Base-by-base conservation (phyloP, 805 yeast genomes). In the Starmerella apis region DNA sequence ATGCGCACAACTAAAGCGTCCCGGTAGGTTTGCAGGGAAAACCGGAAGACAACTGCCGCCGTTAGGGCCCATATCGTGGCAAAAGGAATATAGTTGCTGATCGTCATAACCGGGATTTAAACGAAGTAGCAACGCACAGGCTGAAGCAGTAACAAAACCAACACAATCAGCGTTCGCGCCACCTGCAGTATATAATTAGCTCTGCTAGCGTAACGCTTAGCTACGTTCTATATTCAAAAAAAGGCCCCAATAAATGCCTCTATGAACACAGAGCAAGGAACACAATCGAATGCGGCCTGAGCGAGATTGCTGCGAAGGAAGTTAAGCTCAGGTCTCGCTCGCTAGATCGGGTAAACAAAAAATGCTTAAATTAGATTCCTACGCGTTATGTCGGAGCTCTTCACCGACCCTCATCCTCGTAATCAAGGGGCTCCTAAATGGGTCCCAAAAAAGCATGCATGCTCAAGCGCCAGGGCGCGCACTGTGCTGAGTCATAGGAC, bases 41-140 rank as follows among this genome's bases (percentile, higher is more conserved):
- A 6, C 43, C 42, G 32, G 30, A 47, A 51, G 33, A 43, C 39
- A 19, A 46, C 33, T 0, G 48, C 35, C 5, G 50, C 28, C 14
- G 46, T 38, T 8, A 46, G 19, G 24, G 23, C 37, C 35, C 37
- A 28, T 14, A 43, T 20, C 9, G 28, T 24, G 19, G 46, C 46
- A 19, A 43, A 43, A 4, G 36, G 46, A 11, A 9, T 30, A 14
- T 38, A 38, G 13, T 28, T 20, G 41, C 27, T 23, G 20, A 18
- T 11, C 18, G 18, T 22, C 41, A 22, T 37, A 22, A 27, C 7
- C 10, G 37, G 8, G 37, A 16, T 3, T 27, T 27, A 11, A 27
- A 9, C 11, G 30, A 8, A 27, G 30, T n/a, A n/a, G n/a, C n/a
- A n/a, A n/a, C n/a, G n/a, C n/a, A n/a, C n/a, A n/a, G n/a, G n/a